These are phyloP conservation scores for Amanita thiersii DNA, from an alignment of 768 basidiomycete species.

Conservation along the genomic window DNA sequence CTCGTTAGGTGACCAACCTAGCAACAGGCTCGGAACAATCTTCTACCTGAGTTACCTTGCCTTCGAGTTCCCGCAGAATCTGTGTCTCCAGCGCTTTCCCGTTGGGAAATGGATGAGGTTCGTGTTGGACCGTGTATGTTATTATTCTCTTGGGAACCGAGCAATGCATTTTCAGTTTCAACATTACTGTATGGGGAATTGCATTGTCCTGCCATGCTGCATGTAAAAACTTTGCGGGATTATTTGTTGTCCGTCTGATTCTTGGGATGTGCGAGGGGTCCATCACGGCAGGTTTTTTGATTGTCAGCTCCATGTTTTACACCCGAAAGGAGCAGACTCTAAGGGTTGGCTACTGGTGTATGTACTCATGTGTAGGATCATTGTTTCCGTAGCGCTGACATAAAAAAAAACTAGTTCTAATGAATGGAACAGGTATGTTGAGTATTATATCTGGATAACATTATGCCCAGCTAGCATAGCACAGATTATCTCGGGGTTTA, in stretches of 20 bases:
- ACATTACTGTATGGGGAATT: conserved; percentile 61
- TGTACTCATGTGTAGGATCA: conserved; percentile 20
- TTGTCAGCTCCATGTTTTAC: conserved; percentile 74
- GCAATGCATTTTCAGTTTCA: conserved; percentile 30
- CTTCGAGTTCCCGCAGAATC: conserved; percentile 71
- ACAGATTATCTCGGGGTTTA: conserved; percentile 63
- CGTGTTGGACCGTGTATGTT: conserved; percentile 5
- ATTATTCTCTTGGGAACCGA: not conserved
- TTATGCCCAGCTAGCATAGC: conserved; percentile 27
- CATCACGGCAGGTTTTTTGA: conserved; percentile 71
- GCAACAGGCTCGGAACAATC: conserved; percentile 59
- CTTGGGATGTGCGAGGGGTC: conserved; percentile 68
- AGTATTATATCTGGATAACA: not conserved
- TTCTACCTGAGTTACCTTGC: conserved; percentile 65
- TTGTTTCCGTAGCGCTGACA: not conserved
- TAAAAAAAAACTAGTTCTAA: conserved; percentile 39
- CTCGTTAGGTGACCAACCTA: too few relatives aligned
- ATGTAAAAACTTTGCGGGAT: conserved; percentile 58
- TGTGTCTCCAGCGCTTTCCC: conserved; percentile 63
- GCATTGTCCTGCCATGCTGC: conserved; percentile 58
- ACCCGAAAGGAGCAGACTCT: conserved; percentile 62
- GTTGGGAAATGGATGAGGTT: conserved; percentile 81
- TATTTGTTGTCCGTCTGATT: conserved; percentile 56
- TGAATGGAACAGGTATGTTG: conserved; percentile 73
- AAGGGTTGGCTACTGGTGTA: conserved; percentile 73